Evolutionary conservation across 768 basidiomycete species (phyloP).

Genomic region (Auricularia sp.): DNA sequence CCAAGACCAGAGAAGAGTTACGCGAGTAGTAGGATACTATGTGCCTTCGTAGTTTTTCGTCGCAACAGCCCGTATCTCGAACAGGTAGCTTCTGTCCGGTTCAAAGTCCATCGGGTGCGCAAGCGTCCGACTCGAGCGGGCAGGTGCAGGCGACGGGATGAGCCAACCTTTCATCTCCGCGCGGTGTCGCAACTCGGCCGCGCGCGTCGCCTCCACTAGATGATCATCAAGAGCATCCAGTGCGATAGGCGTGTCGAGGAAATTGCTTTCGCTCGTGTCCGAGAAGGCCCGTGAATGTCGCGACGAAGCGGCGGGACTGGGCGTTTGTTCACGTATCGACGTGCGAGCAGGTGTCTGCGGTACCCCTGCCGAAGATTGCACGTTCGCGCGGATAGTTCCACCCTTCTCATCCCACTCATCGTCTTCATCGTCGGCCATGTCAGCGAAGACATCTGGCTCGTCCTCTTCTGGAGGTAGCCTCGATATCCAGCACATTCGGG

Average conservation of each 20-base stretch:
- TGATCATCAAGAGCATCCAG: constrained; percentile 68
- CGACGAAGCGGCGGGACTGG: constrained; percentile 45
- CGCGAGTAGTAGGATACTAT: not conserved
- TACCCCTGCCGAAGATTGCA: constrained; percentile 16
- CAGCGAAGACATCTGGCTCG: constrained; percentile 92
- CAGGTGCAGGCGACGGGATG: constrained; percentile 7
- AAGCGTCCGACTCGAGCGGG: constrained; percentile 15
- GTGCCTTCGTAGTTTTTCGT: constrained; percentile 25
- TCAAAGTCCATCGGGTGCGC: constrained; percentile 16
- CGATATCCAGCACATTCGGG: constrained; percentile 92
- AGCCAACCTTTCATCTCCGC: constrained; percentile 78
- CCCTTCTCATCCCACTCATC: constrained; percentile 62
- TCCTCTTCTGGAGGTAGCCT: constrained; percentile 78
- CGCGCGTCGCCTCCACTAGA: constrained; percentile 60
- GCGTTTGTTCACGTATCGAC: constrained; percentile 24
- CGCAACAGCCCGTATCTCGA: constrained; percentile 76
- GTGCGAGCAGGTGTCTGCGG: constrained; percentile 12
- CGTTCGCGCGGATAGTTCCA: constrained; percentile 67
- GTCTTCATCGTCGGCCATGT: constrained; percentile 80
- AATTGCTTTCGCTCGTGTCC: constrained; percentile 74
- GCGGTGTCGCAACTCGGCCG: constrained; percentile 75
- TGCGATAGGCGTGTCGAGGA: constrained; percentile 9
- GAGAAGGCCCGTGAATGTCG: constrained; percentile 54
- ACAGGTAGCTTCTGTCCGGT: constrained; percentile 56
- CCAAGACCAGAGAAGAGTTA: not conserved